Percentiles rank a stretch among this genome's conserved stretches.
Evolutionary conservation across 768 basidiomycete genomes (phyloP).

Genomic region (Russula dissimulans): DNA sequence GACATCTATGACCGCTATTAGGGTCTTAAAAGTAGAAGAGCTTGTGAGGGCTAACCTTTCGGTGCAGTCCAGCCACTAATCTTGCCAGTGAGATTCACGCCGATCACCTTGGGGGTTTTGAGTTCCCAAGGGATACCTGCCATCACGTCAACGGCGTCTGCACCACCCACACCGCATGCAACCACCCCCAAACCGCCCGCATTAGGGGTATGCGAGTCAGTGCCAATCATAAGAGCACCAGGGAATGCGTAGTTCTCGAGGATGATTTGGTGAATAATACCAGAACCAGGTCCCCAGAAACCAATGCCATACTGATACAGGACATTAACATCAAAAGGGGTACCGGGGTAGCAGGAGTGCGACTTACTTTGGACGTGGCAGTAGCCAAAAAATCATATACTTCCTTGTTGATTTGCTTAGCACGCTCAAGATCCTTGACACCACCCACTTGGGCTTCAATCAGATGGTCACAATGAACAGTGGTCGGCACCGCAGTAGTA

Average conservation of each 20-base stretch:
- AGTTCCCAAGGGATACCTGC: conserved; percentile 97
- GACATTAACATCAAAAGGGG: not conserved
- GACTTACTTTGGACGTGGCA: conserved; percentile 76
- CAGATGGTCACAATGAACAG: conserved; percentile 98
- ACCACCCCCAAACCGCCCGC: conserved; percentile 99
- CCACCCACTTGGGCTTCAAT: conserved; percentile 97
- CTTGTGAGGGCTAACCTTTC: conserved; percentile 53
- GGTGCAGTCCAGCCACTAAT: conserved; percentile 96
- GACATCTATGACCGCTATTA: conserved; percentile 51
- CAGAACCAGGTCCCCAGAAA: conserved; percentile 99
- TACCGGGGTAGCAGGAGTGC: not conserved
- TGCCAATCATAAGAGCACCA: conserved; percentile 98
- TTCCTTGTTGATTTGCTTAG: conserved; percentile 91
- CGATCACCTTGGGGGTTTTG: conserved; percentile 98
- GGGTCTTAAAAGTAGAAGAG: not conserved
- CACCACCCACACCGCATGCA: conserved; percentile 98
- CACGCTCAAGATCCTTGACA: conserved; percentile 86
- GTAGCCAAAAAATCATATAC: conserved; percentile 99
- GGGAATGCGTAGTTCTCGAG: conserved; percentile 99
- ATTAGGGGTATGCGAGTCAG: conserved; percentile 98
- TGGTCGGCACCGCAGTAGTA: conserved; percentile 94
- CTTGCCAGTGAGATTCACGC: conserved; percentile 92
- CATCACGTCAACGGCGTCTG: conserved; percentile 99
- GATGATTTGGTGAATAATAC: conserved; percentile 99
- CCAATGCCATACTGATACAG: conserved; percentile 81